A percentile compares a stretch with the other conserved stretches of the same genome.
These are phyloP conservation scores for Penicillium expansum DNA, from an alignment of 2,329 filamentous ascomycete species.

Conservation along the genomic window DNA sequence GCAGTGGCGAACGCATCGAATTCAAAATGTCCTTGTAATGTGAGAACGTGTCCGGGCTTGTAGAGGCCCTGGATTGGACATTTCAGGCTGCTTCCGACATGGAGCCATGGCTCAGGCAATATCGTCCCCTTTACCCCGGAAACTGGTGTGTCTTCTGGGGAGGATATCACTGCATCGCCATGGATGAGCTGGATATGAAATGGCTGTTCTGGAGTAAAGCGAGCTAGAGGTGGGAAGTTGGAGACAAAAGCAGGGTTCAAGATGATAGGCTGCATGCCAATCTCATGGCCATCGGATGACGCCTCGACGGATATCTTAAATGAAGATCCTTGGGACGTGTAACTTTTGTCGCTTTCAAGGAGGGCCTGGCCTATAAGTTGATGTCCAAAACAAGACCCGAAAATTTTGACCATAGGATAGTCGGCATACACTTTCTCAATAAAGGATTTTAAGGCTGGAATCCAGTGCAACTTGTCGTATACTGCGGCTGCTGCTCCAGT, in stretches of 20 bases:
- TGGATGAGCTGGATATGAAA: constrained; percentile 32
- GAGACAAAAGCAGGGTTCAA: constrained; percentile 17
- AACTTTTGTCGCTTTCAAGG: constrained; percentile 10
- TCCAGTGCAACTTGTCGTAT: constrained; percentile 22
- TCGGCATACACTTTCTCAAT: constrained; percentile 18
- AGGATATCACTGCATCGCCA: constrained; percentile 27
- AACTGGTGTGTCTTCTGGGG: not conserved
- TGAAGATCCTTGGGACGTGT: not conserved
- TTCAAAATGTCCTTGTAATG: constrained; percentile 29
- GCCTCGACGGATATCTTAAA: constrained; percentile 19
- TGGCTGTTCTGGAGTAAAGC: not conserved
- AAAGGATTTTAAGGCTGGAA: constrained; percentile 14
- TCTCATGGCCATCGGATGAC: constrained; percentile 25
- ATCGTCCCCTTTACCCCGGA: not conserved
- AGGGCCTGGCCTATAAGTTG: constrained; percentile 27
- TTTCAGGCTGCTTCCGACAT: constrained; percentile 18
- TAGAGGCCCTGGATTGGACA: constrained; percentile 28
- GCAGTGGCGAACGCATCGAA: constrained; percentile 24
- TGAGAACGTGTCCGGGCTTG: constrained; percentile 20
- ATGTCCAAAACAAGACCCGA: constrained; percentile 31
- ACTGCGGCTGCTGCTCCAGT: constrained; percentile 24
- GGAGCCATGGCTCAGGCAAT: constrained; percentile 21
- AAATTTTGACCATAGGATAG: constrained; percentile 25
- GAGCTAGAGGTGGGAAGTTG: constrained; percentile 1
- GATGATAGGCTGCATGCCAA: constrained; percentile 23